Evolutionary conservation across 2,329 filamentous ascomycete species (phyloP), one percentile per base, ranked within the genome.

Genomic region (Cryphonectria japonica): DNA sequence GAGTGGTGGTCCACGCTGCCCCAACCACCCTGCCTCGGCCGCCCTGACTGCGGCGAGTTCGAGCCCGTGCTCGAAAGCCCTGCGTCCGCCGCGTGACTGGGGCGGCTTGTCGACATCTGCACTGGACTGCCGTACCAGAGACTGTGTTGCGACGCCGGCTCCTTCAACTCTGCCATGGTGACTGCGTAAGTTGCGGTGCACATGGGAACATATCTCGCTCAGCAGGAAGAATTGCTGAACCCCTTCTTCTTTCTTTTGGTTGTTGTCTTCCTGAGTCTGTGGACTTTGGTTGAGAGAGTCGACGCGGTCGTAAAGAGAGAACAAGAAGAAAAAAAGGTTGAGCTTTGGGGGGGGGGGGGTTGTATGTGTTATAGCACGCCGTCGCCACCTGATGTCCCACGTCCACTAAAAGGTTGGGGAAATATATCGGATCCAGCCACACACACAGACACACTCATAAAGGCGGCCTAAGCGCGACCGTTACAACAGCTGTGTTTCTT

Each of bases 131-230:
- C 84, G 80, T 89, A 89, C 87, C 87, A 89, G 76, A 89, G 80
- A 79, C 83, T 85, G 76, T 84, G 83, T 80, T 88, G 87, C 67
- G 63, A 65, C 78, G 84, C 80, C 77, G 86, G 82, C 80, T 89
- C 87, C 84, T 88, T 88, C 83, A 89, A 79, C 79, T 89, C 87
- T 85, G 87, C 86, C 87, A 89, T 89, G 79, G 84, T 87, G 78
- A 85, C 85, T 82, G 87, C 85, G 80, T 89, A 88, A 75, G 86
- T 87, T 80, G 86, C 86, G 82, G 86, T 87, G 83, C 87, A 88
- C 86, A 89, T 89, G 85, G 81, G 85, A 83, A 78, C 85, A 86
- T 87, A 78, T 83, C 83, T 78, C 72, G 75, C 73, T 73, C 69
- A 73, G 69, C 64, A 72, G 74, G 68, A 72, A 72, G 70, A 50